Conservation (phyloP, 2,329 filamentous ascomycete species). For the Neobulgaria alba region DNA sequence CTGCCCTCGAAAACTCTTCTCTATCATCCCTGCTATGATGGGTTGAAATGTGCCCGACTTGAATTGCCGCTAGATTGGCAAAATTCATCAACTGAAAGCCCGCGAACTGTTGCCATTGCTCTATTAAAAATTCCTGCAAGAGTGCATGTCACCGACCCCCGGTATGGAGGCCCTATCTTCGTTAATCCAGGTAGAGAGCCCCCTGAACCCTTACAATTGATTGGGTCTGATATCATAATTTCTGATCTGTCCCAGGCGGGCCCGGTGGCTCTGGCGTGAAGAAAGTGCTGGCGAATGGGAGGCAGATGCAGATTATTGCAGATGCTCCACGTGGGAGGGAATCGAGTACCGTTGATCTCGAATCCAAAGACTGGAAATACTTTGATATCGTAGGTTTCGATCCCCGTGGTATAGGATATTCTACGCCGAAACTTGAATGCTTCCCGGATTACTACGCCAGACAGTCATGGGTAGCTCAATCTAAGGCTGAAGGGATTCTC, state of each 20-base stretch:
- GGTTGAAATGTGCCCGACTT: constrained; percentile 34
- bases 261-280: not conserved
- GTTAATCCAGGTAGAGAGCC: too few species aligned
- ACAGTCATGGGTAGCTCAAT: not conserved
- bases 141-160: not conserved
- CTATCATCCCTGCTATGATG: constrained; percentile 28
- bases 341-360: too few species aligned
- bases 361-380: not conserved
- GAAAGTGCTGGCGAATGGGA: not conserved
- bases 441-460: not conserved
- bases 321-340: too few species aligned
- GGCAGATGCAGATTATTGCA: not conserved
- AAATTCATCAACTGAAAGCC: constrained; percentile 23
- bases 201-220: too few species aligned
- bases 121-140: constrained; percentile 27
- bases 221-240: too few species aligned
- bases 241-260: too few species aligned
- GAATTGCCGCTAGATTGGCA: constrained; percentile 35
- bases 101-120: constrained; percentile 30
- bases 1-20: too few species aligned
- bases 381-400: constrained; percentile 1
- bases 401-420: constrained; percentile 1
- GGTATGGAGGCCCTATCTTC: not conserved
- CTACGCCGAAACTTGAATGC: not conserved
- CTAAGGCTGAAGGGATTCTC: not conserved